Base-by-base conservation (phyloP, 2,329 filamentous ascomycete genomes). In the Immersiporthe knoxdaviesiana region DNA sequence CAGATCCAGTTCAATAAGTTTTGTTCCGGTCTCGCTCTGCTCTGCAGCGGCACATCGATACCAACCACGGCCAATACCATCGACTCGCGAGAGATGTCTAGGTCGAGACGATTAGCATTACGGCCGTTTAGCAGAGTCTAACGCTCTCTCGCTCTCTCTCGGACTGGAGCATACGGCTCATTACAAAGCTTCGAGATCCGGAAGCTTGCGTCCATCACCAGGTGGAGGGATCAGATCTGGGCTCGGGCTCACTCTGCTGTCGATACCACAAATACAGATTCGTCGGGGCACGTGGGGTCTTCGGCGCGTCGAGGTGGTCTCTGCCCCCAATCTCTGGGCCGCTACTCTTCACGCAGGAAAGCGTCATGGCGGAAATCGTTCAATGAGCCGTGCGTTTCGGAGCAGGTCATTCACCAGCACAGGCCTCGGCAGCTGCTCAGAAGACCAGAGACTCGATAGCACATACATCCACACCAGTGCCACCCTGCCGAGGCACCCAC, bases 1-100 rank as follows among this genome's bases (percentile, higher is more conserved):
- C 60, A 66, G 50, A 54, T n/a, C 50, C 60, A 56, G 52, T 27
- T 27, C 18, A 37, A n/a, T 67, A 32, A 63, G 41, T 18, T 37
- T 21, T 5, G 39, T 32, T 24, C 1, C 1, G 35, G 35, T 35
- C 35, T 3, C 35, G 35, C 35, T 35, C 35, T 30, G 11, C 39
- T 16, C 37, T 41, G 10, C 21, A 18, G 30, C 14, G 12, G 39
- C 2, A 7, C 2, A 21, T 27, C 24, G 24, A 27, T 24, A 47
- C 18, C 27, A 12, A 58, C 30, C 18, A 59, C n/a, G 16, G 18
- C 32, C 30, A 44, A 6, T n/a, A 44, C 10, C 0, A 62, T 61
- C 37, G 37, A 12, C 6, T 12, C 37, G 11, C 5, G 37, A 39
- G 37, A 39, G 37, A 39, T 39, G 37, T 12, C 11, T 12, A 39